phyloP scores from a whole-genome alignment of 2,329 filamentous ascomycete species.

The Exophiala phaeomuriformis region DNA sequence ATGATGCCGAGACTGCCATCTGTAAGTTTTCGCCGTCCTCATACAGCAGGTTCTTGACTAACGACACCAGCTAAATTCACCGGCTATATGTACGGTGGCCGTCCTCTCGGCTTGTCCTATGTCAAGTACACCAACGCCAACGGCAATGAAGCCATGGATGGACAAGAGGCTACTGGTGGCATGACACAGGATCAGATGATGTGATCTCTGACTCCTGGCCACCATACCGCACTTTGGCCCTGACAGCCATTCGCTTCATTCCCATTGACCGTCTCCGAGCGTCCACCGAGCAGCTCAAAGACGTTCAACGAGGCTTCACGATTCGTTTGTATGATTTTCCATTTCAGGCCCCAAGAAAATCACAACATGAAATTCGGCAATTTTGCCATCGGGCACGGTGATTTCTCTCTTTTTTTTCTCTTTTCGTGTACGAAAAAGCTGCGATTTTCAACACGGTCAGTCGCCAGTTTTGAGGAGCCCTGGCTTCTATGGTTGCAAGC shows the following conservation, averaged over 20 bases:
- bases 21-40: slow-evolving; percentile 38
- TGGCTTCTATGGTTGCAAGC: neutral
- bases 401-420: neutral
- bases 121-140: slow-evolving; percentile 81
- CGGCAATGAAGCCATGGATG: slow-evolving; percentile 69
- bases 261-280: no score
- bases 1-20: slow-evolving; percentile 88
- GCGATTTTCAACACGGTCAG: slow-evolving; percentile 1
- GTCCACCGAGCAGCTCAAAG: no score
- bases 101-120: slow-evolving; percentile 84
- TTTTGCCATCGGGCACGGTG: neutral
- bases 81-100: slow-evolving; percentile 92
- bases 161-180: slow-evolving; percentile 58
- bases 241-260: no score
- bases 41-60: neutral
- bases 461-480: neutral
- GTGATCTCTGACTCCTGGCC: slow-evolving; percentile 40
- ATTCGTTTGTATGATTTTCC: neutral
- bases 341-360: no score
- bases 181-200: slow-evolving; percentile 98
- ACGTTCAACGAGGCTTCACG: no score
- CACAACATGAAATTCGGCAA: no score
- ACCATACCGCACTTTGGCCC: no score
- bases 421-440: neutral
- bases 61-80: slow-evolving; percentile 70